These are phyloP conservation scores for Prinsepia uniflora DNA, from an alignment of 306 rosid species.

Conservation along the genomic window DNA sequence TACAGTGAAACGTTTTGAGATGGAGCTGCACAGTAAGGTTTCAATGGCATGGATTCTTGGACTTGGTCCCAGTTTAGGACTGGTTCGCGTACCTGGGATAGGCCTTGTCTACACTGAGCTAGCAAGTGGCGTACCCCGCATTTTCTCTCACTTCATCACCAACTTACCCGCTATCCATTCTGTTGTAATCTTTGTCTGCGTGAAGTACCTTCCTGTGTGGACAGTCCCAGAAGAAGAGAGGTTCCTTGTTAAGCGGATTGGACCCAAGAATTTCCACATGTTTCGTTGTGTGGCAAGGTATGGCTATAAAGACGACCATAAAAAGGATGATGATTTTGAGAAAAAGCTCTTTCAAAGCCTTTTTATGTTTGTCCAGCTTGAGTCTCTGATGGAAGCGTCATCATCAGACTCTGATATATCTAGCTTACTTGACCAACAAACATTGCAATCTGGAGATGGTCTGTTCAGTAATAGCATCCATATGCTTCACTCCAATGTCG, in stretches of 20 bases:
- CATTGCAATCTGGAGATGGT: constrained; percentile 39
- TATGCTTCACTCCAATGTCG: constrained; percentile 35
- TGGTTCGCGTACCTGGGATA: constrained; percentile 88
- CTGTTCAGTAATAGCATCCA: constrained; percentile 32
- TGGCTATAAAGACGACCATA: constrained; percentile 85
- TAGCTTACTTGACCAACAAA: constrained; percentile 56
- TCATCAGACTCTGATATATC: constrained; percentile 83
- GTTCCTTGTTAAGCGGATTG: constrained; percentile 84
- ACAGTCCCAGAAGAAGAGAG: constrained; percentile 94
- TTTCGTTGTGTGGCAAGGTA: constrained; percentile 89
- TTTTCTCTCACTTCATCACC: constrained; percentile 94
- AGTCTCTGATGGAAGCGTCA: constrained; percentile 93
- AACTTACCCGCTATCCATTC: constrained; percentile 95
- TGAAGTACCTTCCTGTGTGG: constrained; percentile 91
- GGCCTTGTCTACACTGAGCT: constrained; percentile 96
- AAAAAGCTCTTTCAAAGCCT: constrained; percentile 78
- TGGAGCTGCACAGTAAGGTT: constrained; percentile 88
- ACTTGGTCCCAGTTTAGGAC: constrained; percentile 94
- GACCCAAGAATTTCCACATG: constrained; percentile 82
- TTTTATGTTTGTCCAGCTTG: constrained; percentile 56
- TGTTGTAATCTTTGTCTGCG: constrained; percentile 83
- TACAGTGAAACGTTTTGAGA: constrained; percentile 74
- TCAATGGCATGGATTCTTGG: constrained; percentile 99
- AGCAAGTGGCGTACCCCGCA: constrained; percentile 88
- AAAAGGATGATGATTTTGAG: constrained; percentile 80